Conservation (phyloP, 495 filamentous ascomycete genomes). For the Talaromyces liani region DNA sequence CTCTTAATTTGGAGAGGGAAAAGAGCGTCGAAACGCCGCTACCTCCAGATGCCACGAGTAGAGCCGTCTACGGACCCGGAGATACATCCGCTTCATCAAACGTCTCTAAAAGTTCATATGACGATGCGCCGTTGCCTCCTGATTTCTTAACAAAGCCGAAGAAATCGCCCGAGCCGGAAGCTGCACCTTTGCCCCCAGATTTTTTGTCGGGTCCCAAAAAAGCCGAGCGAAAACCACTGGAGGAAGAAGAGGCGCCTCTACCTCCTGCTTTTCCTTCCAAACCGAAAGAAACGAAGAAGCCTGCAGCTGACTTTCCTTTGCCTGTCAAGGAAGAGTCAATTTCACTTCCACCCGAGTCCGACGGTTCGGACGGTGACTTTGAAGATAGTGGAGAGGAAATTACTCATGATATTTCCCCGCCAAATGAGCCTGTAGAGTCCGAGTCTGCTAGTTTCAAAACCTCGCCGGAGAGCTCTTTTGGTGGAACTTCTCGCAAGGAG, state of each 20-base stretch:
- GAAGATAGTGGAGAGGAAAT: conserved; percentile 27
- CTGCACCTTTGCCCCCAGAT: conserved; percentile 57
- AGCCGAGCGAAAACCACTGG: conserved; percentile 11
- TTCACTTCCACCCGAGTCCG: conserved; percentile 23
- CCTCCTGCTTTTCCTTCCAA: conserved; percentile 27
- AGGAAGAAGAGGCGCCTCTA: conserved; percentile 25
- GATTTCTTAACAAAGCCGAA: conserved; percentile 31
- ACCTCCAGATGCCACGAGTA: conserved; percentile 72
- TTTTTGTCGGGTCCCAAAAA: conserved; percentile 33
- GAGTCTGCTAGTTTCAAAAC: conserved; percentile 43
- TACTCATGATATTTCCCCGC: conserved; percentile 57
- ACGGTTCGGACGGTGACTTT: conserved; percentile 23
- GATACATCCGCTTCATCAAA: conserved; percentile 65
- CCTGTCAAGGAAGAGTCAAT: conserved; percentile 16
- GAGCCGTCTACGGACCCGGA: conserved; percentile 52
- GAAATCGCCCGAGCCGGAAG: conserved; percentile 28
- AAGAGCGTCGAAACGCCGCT: conserved; percentile 42
- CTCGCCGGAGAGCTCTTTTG: conserved; percentile 64
- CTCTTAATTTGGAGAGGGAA: conserved; percentile 12
- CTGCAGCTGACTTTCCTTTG: conserved; percentile 9
- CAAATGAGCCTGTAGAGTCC: conserved; percentile 26
- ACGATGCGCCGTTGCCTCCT: conserved; percentile 31
- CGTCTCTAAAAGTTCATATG: conserved; percentile 38
- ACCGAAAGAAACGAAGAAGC: conserved; percentile 20
- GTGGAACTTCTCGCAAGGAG: conserved; percentile 29